These are phyloP conservation scores for Aspergillus ostianus DNA, from an alignment of 495 filamentous ascomycete genomes.

Conservation along the genomic window DNA sequence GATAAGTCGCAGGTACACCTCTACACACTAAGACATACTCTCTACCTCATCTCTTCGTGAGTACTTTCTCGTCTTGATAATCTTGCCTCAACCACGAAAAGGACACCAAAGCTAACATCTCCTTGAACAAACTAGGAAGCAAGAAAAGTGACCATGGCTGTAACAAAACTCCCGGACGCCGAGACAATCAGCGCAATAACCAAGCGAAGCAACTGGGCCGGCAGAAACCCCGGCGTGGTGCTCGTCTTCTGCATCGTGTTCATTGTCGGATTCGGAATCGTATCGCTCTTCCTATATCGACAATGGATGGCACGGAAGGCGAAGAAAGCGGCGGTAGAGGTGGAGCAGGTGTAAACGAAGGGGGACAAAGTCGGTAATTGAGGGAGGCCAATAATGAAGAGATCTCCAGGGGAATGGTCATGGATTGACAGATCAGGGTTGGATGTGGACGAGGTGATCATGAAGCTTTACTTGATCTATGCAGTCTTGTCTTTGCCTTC, in stretches of 20 bases:
- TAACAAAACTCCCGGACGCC: constrained; percentile 29
- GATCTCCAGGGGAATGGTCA: no score
- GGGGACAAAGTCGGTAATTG: neutral
- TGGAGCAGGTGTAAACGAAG: neutral
- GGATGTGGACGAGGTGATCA: no score
- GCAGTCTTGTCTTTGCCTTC: neutral
- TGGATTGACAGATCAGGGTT: no score
- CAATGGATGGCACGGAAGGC: constrained; percentile 37
- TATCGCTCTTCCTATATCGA: constrained; percentile 44
- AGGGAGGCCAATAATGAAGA: neutral
- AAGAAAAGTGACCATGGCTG: constrained; percentile 33
- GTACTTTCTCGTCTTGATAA: no score
- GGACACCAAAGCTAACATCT: neutral
- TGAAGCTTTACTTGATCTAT: neutral
- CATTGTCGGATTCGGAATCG: constrained; percentile 42
- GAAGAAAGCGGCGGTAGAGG: constrained; percentile 28
- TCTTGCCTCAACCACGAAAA: no score
- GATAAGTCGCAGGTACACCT: no score
- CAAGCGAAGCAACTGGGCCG: constrained; percentile 50
- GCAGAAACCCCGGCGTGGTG: constrained; percentile 48
- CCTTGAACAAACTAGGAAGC: no score
- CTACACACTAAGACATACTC: no score
- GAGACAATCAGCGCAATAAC: constrained; percentile 20
- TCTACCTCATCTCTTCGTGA: no score
- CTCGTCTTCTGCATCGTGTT: constrained; percentile 56